phyloP scores from a whole-genome alignment of 441 rosid genomes.

The Bruguiera hainesii region DNA sequence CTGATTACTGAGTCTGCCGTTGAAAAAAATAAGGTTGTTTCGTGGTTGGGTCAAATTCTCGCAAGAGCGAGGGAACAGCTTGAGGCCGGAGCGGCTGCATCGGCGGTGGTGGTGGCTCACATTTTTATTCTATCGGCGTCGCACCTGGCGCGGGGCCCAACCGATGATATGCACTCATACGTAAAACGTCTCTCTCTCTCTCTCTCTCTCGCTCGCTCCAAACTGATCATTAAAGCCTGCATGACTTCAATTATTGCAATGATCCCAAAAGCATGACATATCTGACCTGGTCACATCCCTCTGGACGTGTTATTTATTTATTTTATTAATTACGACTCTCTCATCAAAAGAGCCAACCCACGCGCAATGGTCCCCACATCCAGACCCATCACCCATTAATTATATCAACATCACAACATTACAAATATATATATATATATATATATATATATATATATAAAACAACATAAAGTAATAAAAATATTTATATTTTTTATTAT shows the following conservation, averaged over 20 bases:
- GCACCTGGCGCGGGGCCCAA: conserved; percentile 8
- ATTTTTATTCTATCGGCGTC: too few relatives aligned
- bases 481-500: not conserved
- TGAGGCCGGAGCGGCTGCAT: too few relatives aligned
- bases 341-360: conserved; percentile 21
- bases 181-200: conserved; percentile 4
- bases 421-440: too few relatives aligned
- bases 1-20: too few relatives aligned
- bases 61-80: too few relatives aligned
- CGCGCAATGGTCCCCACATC: conserved; percentile 25
- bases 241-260: conserved; percentile 74
- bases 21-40: too few relatives aligned
- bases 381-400: not conserved
- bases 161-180: conserved; percentile 26
- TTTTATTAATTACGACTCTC: conserved; percentile 17
- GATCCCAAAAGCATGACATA: conserved; percentile 78
- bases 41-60: too few relatives aligned
- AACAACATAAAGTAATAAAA: not conserved
- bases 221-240: conserved; percentile 68
- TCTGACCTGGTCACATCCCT: conserved; percentile 48
- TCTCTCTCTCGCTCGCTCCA: not conserved
- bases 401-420: too few relatives aligned
- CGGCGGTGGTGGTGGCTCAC: too few relatives aligned
- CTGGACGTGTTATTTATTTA: conserved; percentile 17
- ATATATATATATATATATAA: not conserved